Evolutionary conservation across 2,329 filamentous ascomycete genomes (phyloP).

Genomic region (Hypomyces perniciosus): DNA sequence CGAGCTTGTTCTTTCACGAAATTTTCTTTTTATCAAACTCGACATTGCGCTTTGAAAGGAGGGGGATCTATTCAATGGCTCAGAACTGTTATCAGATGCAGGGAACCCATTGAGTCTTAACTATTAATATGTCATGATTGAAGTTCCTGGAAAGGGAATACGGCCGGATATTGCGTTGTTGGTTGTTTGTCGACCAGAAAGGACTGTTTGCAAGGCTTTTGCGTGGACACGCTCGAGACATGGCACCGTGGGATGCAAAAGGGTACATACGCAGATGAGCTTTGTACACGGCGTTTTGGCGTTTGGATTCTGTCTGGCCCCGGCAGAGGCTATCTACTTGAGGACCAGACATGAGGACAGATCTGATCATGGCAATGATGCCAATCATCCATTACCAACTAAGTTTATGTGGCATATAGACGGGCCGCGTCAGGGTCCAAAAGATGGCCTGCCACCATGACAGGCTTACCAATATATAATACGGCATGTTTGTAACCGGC

Average conservation of each 20-base stretch:
- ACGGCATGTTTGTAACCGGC: neutral
- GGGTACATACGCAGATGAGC: conserved; percentile 16
- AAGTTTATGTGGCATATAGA: conserved; percentile 18
- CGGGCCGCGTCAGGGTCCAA: conserved; percentile 8
- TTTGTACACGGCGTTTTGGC: conserved; percentile 16
- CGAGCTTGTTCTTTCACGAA: neutral
- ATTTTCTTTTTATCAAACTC: neutral
- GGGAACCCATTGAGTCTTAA: neutral
- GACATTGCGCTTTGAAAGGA: neutral
- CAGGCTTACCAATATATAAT: conserved; percentile 16
- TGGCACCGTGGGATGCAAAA: conserved; percentile 8
- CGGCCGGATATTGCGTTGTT: neutral
- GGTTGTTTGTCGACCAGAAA: neutral
- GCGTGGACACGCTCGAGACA: conserved; percentile 4
- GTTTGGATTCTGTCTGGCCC: conserved; percentile 9
- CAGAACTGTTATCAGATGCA: neutral
- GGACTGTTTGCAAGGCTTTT: neutral
- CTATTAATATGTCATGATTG: conserved; percentile 4
- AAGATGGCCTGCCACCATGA: conserved; percentile 3
- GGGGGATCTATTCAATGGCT: neutral
- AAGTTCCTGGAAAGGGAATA: conserved; percentile 3
- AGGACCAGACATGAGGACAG: conserved; percentile 4
- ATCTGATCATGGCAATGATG: conserved; percentile 11
- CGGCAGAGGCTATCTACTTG: conserved; percentile 4
- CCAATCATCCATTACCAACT: conserved; percentile 17